Conservation (phyloP, 805 yeast genomes). For the Lipomyces sp. region DNA sequence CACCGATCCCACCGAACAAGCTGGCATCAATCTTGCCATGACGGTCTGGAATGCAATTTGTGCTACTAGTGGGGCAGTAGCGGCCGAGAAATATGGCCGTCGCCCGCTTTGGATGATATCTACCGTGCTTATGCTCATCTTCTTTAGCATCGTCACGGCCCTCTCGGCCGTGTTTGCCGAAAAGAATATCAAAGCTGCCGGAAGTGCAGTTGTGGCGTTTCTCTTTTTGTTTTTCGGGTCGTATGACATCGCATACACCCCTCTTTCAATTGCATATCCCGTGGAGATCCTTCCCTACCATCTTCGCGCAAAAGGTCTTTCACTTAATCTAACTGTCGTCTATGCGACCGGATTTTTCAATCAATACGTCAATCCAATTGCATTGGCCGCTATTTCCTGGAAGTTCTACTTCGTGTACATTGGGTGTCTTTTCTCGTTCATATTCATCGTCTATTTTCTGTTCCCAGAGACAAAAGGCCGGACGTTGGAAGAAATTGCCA, state of each 20-base stretch:
- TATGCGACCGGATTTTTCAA: slow-evolving; percentile 39
- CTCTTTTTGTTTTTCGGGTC: slow-evolving; percentile 49
- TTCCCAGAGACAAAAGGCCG: slow-evolving; percentile 53
- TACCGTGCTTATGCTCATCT: slow-evolving; percentile 47
- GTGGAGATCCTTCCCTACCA: slow-evolving; percentile 42
- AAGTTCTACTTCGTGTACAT: slow-evolving; percentile 55
- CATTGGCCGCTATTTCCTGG: slow-evolving; percentile 52
- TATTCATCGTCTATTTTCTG: slow-evolving; percentile 44
- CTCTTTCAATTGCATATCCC: slow-evolving; percentile 42
- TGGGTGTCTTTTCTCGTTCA: slow-evolving; percentile 42
- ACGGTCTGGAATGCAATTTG: slow-evolving; percentile 52
- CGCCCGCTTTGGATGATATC: slow-evolving; percentile 42
- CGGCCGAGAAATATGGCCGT: slow-evolving; percentile 42
- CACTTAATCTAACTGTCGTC: slow-evolving; percentile 29
- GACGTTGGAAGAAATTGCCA: slow-evolving; percentile 55
- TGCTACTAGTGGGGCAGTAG: slow-evolving; percentile 20
- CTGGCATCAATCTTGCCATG: slow-evolving; percentile 57
- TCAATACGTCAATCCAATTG: slow-evolving; percentile 47
- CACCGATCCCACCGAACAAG: slow-evolving; percentile 52
- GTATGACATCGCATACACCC: slow-evolving; percentile 50
- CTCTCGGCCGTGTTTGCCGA: slow-evolving; percentile 48
- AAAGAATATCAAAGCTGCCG: slow-evolving; percentile 31
- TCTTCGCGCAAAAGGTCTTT: slow-evolving; percentile 50
- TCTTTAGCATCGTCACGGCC: slow-evolving; percentile 52
- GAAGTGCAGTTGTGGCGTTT: slow-evolving; percentile 57